phyloP scores from a whole-genome alignment of 305 asterid genomes.

The Solanum hybrid region DNA sequence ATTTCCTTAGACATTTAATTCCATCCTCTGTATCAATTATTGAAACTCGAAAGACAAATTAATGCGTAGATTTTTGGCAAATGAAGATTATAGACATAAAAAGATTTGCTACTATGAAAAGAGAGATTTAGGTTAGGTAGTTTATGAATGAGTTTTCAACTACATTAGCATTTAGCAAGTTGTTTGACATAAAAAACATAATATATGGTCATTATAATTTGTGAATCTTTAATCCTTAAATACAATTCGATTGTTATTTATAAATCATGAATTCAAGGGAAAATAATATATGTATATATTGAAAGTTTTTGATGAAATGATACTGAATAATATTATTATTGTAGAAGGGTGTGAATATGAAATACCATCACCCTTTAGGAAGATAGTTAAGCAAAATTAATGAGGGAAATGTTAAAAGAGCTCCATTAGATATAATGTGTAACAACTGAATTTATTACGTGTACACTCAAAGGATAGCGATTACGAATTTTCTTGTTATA shows the following conservation, averaged over 20 bases:
- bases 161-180: neutral
- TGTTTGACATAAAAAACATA: neutral
- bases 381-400: neutral
- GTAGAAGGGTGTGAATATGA: neutral
- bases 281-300: neutral
- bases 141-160: neutral
- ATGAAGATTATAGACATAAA: neutral
- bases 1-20: neutral
- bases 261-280: neutral
- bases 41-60: neutral
- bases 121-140: neutral
- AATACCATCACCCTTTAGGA: neutral
- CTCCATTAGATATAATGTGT: neutral
- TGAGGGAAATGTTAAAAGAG: neutral
- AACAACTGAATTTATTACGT: rapidly evolving
- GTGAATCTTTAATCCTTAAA: neutral
- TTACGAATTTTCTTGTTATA: neutral
- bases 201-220: neutral
- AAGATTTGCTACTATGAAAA: neutral
- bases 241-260: neutral
- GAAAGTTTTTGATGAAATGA: neutral
- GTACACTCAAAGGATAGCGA: rapidly evolving
- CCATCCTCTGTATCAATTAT: neutral
- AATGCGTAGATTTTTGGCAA: neutral
- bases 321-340: neutral